These are phyloP conservation scores for Boletus vinaceobasis DNA, from an alignment of 768 basidiomycete species.

Conservation along the genomic window DNA sequence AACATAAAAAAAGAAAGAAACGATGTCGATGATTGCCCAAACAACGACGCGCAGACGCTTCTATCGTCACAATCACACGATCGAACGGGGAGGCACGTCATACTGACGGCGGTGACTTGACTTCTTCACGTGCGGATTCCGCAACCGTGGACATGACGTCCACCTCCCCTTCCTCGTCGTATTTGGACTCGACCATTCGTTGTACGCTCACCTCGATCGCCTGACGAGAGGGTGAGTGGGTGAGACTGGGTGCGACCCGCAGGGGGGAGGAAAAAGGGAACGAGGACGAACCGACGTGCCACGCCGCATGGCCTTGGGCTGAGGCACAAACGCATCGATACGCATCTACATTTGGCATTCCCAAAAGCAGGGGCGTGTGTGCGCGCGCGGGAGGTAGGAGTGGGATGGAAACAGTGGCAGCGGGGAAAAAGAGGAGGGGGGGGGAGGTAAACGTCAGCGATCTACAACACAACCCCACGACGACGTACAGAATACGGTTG, in stretches of 20 bases:
- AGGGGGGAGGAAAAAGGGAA: not conserved
- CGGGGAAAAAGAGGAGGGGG: not conserved
- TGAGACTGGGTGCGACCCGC: not conserved
- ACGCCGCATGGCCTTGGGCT: not conserved
- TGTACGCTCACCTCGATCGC: slow-evolving; percentile 20
- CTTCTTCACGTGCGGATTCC: not conserved
- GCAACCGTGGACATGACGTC: not conserved
- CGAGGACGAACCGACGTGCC: slow-evolving; percentile 9
- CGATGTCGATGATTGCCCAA: too few relatives aligned
- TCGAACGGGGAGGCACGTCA: not conserved
- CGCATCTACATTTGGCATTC: not conserved
- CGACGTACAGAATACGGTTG: slow-evolving; percentile 1
- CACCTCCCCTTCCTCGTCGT: not conserved
- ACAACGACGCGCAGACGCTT: too few relatives aligned
- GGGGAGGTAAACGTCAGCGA: not conserved
- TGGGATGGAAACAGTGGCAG: not conserved
- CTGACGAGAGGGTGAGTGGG: not conserved
- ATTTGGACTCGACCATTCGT: slow-evolving; percentile 18
- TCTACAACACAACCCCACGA: not conserved
- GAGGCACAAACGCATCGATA: not conserved
- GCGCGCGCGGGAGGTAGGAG: too few relatives aligned
- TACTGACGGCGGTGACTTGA: not conserved
- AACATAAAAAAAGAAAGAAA: too few relatives aligned
- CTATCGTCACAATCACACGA: not conserved
- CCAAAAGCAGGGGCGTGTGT: not conserved